Percentiles rank a stretch among this genome's conserved stretches.
Evolutionary conservation across 805 yeast species (phyloP).

Genomic region (Saturnispora zaruensis): DNA sequence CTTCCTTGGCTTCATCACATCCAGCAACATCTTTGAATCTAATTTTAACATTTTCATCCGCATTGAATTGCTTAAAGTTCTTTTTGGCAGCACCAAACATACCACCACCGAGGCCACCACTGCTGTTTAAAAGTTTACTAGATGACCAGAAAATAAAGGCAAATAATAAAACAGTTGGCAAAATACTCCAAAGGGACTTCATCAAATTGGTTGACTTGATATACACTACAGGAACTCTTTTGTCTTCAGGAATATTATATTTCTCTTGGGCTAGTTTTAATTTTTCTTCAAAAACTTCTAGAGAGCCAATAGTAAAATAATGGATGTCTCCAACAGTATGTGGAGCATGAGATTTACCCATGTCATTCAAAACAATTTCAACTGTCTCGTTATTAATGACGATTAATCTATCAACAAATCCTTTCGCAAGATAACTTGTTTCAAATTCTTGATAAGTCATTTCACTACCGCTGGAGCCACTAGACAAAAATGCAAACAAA

Average conservation of each 20-base stretch:
- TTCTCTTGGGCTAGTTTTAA: slow-evolving; percentile 64
- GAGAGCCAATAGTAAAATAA: slow-evolving; percentile 79
- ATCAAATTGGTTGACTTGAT: slow-evolving; percentile 59
- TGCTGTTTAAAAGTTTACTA: slow-evolving; percentile 43
- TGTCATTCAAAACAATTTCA: slow-evolving; percentile 51
- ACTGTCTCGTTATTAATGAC: slow-evolving; percentile 71
- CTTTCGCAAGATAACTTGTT: slow-evolving; percentile 65
- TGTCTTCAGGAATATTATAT: slow-evolving; percentile 55
- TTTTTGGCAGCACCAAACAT: slow-evolving; percentile 69
- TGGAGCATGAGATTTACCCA: slow-evolving; percentile 28
- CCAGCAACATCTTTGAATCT: slow-evolving; percentile 91
- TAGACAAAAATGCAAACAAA: slow-evolving; percentile 18
- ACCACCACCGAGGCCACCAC: slow-evolving; percentile 51
- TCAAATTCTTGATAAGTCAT: slow-evolving; percentile 66
- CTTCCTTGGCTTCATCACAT: slow-evolving; percentile 88
- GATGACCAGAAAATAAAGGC: slow-evolving; percentile 72
- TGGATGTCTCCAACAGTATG: slow-evolving; percentile 25
- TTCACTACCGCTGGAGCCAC: slow-evolving; percentile 23
- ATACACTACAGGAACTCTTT: slow-evolving; percentile 71
- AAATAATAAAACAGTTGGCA: slow-evolving; percentile 73
- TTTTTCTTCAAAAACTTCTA: slow-evolving; percentile 77
- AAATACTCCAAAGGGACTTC: slow-evolving; percentile 55
- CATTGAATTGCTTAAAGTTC: slow-evolving; percentile 73
- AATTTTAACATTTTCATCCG: slow-evolving; percentile 73
- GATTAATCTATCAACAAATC: slow-evolving; percentile 62